phyloP scores from a whole-genome alignment of 768 basidiomycete genomes.

The Boletus rufocinnamomeus region DNA sequence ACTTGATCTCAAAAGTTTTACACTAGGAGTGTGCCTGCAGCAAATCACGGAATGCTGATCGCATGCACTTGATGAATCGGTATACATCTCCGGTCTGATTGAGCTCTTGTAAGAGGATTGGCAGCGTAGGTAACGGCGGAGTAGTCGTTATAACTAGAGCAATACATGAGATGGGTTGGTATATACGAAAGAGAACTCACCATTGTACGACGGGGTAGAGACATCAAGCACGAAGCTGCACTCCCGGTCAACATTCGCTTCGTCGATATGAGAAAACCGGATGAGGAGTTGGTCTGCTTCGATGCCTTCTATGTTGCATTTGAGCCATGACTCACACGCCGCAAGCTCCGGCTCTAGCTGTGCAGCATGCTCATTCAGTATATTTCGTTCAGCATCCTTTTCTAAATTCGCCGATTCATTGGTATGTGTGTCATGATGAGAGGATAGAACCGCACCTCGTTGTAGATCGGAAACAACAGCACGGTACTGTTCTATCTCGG shows the following conservation, averaged over 20 bases:
- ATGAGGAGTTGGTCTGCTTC: constrained; percentile 71
- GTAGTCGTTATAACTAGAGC: constrained; percentile 74
- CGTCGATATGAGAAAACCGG: constrained; percentile 69
- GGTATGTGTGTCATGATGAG: background rate
- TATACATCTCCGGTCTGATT: constrained; percentile 72
- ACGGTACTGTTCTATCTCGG: constrained; percentile 74
- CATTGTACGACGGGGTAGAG: constrained; percentile 60
- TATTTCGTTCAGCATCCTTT: constrained; percentile 62
- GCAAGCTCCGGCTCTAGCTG: constrained; percentile 55
- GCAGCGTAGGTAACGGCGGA: constrained; percentile 66
- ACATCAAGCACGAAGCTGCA: constrained; percentile 80
- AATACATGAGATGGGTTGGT: background rate
- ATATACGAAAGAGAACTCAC: constrained; percentile 40
- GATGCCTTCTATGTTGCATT: constrained; percentile 77
- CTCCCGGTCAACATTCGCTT: constrained; percentile 56
- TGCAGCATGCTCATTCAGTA: constrained; percentile 54
- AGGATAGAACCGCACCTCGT: constrained; percentile 50
- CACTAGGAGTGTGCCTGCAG: constrained; percentile 10
- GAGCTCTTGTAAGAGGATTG: constrained; percentile 67
- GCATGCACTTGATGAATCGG: constrained; percentile 66
- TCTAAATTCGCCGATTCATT: constrained; percentile 43
- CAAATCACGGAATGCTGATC: constrained; percentile 50
- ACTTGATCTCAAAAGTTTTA: background rate
- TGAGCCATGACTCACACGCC: constrained; percentile 56
- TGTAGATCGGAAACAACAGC: constrained; percentile 59